Base-by-base conservation (phyloP, 2,329 filamentous ascomycete genomes). In the Alternaria postmessia region DNA sequence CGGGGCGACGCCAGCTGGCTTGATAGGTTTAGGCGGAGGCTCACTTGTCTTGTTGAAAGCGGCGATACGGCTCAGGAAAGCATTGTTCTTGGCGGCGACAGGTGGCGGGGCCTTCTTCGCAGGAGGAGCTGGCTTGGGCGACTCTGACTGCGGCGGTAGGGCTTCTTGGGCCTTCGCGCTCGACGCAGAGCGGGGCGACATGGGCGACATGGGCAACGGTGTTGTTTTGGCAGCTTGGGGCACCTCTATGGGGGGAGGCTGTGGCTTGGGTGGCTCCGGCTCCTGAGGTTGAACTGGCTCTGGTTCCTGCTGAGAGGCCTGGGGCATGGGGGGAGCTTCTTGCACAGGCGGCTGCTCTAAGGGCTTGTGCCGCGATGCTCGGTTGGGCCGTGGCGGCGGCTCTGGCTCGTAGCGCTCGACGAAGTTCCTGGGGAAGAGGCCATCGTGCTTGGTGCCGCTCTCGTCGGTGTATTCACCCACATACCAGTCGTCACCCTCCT, bases 371-470 rank as follows among this genome's bases (percentile, higher is more conserved):
- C 92, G 89, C 59, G 79, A 81, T 16, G 87, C 84, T 72, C 95
- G 89, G 64, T 87, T 86, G 59, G 95, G 95, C 60, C 95, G 89
- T 61, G 94, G 93, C 61, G 95, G 95, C 65, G 94, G 91, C 57
- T 89, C 91, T 38, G 95, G 95, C 78, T 98, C 94, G 80, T 93
- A 96, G 81, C 90, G 93, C 80, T 99, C 95, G 74, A 99, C 95
- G 77, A 99, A 99, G 81, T 98, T 99, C 77, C 91, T 90, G 52
- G 93, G 94, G 79, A 97, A 98, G 71, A 97, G 91, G 68, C 94
- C 94, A 75, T 94, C 89, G 76, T 89, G 87, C 79, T 90, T 93
- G 64, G 79, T 81, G 57, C 95, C 95, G 53, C 84, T 80, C 61
- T 88, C 87, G 79, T 96, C 92, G 65, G 89, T 82, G 78, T 97